Percentiles rank a stretch among this genome's conserved stretches.
phyloP scores from a whole-genome alignment of 2,329 filamentous ascomycete species.

The Fusarium tupiense region DNA sequence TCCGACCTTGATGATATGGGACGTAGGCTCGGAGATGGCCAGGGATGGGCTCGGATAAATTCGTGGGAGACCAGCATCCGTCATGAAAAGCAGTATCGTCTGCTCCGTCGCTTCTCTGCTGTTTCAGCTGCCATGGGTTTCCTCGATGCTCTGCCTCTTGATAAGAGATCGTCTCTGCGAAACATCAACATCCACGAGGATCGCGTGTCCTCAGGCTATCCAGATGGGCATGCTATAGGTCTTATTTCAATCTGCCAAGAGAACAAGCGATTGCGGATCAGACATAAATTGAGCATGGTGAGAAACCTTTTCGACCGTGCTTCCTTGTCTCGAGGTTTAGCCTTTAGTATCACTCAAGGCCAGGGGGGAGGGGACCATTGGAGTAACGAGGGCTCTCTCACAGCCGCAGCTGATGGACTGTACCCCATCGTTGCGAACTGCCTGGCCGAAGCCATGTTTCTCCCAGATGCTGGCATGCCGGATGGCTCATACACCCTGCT shows the following conservation, averaged over 20 bases:
- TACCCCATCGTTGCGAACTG: neutral
- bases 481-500: neutral
- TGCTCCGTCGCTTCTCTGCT: neutral
- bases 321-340: fast-evolving
- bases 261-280: neutral
- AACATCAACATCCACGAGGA: neutral
- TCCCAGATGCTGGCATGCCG: neutral
- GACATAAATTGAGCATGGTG: neutral
- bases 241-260: neutral
- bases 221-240: neutral
- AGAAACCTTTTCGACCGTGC: neutral
- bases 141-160: neutral
- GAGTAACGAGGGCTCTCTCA: no score
- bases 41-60: neutral
- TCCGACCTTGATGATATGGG: neutral
- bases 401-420: neutral
- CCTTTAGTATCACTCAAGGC: neutral
- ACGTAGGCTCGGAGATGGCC: neutral
- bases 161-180: neutral
- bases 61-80: neutral
- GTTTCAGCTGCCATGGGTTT: neutral
- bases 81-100: neutral
- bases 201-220: neutral
- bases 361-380: no score
- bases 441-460: neutral